These are phyloP conservation scores for Fusarium udum DNA, from an alignment of 2,329 filamentous ascomycete species.

Conservation along the genomic window DNA sequence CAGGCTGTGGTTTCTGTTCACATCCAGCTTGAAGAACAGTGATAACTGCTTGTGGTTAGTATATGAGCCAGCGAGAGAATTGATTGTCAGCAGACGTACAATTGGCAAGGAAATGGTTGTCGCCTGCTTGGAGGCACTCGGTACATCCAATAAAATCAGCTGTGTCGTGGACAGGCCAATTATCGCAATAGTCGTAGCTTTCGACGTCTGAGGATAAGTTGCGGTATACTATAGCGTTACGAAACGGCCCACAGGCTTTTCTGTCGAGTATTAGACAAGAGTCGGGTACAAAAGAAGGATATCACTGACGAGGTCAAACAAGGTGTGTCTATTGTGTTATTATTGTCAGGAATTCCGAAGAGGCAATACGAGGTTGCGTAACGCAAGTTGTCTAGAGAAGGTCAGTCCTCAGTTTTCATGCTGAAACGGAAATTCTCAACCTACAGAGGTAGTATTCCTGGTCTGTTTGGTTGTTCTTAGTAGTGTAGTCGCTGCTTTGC, in stretches of 20 bases:
- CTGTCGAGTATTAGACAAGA: conserved; percentile 46
- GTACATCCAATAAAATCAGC: conserved; percentile 54
- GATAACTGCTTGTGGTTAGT: conserved; percentile 52
- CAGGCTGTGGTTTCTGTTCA: conserved; percentile 58
- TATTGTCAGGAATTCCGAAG: conserved; percentile 58
- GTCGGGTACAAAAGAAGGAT: not conserved
- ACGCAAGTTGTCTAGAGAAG: conserved; percentile 64
- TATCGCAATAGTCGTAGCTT: conserved; percentile 64
- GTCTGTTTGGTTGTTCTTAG: conserved; percentile 58
- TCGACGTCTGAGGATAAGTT: conserved; percentile 58
- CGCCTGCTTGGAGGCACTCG: conserved; percentile 55
- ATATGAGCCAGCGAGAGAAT: not conserved
- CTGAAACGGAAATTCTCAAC: conserved; percentile 40
- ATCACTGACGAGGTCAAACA: conserved; percentile 61
- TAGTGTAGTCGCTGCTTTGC: conserved; percentile 58
- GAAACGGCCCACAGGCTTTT: conserved; percentile 61
- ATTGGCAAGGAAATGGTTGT: conserved; percentile 60
- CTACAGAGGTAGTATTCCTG: conserved; percentile 64
- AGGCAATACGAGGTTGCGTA: conserved; percentile 66
- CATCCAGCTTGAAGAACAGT: conserved; percentile 65
- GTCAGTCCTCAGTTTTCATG: not conserved
- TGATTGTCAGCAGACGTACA: conserved; percentile 49
- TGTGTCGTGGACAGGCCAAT: conserved; percentile 54
- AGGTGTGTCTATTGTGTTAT: conserved; percentile 56
- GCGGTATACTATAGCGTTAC: conserved; percentile 57